Evolutionary conservation across 2,329 filamentous ascomycete species (phyloP).

Genomic region (Thermothelomyces thermophilus): DNA sequence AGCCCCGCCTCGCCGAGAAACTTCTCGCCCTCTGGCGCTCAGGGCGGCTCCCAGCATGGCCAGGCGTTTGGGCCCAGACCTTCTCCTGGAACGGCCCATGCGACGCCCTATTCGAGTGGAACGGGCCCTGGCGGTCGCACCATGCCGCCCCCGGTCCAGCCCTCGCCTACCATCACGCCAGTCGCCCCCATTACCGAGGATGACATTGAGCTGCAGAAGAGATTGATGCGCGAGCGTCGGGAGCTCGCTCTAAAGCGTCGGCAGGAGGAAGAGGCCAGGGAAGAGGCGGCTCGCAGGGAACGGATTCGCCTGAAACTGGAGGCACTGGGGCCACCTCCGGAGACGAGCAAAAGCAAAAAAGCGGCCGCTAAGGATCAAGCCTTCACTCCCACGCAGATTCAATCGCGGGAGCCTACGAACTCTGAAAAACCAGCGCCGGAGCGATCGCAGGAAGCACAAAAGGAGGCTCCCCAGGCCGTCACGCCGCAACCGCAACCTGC

Average conservation of each 20-base stretch:
- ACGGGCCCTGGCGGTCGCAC: slow-evolving; percentile 1
- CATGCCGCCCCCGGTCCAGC: slow-evolving; percentile 26
- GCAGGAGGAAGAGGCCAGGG: slow-evolving; percentile 61
- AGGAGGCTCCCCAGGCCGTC: slow-evolving; percentile 9
- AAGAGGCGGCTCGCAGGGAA: slow-evolving; percentile 65
- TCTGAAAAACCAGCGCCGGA: slow-evolving; percentile 8
- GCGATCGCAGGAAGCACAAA: slow-evolving; percentile 21
- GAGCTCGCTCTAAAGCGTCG: slow-evolving; percentile 63
- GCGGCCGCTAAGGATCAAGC: slow-evolving; percentile 42
- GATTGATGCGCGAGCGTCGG: slow-evolving; percentile 64
- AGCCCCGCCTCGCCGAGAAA: slow-evolving; percentile 43
- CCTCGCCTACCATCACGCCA: slow-evolving; percentile 23
- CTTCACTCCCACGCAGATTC: slow-evolving; percentile 28
- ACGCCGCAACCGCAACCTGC: slow-evolving; percentile 9
- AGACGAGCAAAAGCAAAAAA: slow-evolving; percentile 53
- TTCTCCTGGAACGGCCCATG: slow-evolving; percentile 39
- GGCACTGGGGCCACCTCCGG: slow-evolving; percentile 58
- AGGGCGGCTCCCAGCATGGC: slow-evolving; percentile 29
- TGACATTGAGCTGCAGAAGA: slow-evolving; percentile 31
- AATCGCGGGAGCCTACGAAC: slow-evolving; percentile 17
- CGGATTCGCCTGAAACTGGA: slow-evolving; percentile 67
- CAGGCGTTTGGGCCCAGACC: slow-evolving; percentile 36
- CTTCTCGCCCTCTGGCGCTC: slow-evolving; percentile 33
- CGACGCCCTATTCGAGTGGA: slow-evolving; percentile 31
- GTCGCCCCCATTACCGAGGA: slow-evolving; percentile 23